Conservation (phyloP, 208 protist genomes). For the Wallacemonas collosoma region DNA sequence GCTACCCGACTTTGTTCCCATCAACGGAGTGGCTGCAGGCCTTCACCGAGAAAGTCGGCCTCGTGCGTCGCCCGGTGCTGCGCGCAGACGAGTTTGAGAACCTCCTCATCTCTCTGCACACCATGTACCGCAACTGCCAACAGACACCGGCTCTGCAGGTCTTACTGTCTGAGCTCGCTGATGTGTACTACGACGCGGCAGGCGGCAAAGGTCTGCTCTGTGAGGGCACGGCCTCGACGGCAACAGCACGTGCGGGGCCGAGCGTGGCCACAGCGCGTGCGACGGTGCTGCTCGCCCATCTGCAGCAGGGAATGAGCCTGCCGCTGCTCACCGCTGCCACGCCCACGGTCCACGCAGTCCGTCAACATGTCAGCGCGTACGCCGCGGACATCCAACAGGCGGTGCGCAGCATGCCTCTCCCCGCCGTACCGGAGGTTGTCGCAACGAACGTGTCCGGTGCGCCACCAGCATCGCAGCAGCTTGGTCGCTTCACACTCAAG, state of each 20-base stretch:
- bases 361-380: slow-evolving; percentile 28
- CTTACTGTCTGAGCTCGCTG: slow-evolving; percentile 47
- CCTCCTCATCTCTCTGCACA: slow-evolving; percentile 62
- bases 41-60: slow-evolving; percentile 40
- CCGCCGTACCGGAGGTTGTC: background rate
- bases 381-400: slow-evolving; percentile 49
- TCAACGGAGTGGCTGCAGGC: slow-evolving; percentile 54
- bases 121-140: slow-evolving; percentile 53
- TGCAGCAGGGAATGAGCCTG: slow-evolving; percentile 70
- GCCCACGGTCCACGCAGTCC: slow-evolving; percentile 32
- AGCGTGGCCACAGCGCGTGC: slow-evolving; percentile 57
- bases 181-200: slow-evolving; percentile 25
- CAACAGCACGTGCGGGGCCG: slow-evolving; percentile 15
- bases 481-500: slow-evolving; percentile 52
- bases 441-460: background rate
- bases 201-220: slow-evolving; percentile 2
- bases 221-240: background rate
- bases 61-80: slow-evolving; percentile 10
- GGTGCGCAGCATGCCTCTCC: slow-evolving; percentile 61
- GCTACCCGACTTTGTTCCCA: slow-evolving; percentile 38
- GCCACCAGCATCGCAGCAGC: background rate
- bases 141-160: slow-evolving; percentile 63
- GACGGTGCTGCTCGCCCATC: slow-evolving; percentile 67
- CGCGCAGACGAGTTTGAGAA: slow-evolving; percentile 46
- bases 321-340: slow-evolving; percentile 54